These are phyloP conservation scores for Escallonia herrerae DNA, from an alignment of 129 eudicot genomes.

Conservation along the genomic window DNA sequence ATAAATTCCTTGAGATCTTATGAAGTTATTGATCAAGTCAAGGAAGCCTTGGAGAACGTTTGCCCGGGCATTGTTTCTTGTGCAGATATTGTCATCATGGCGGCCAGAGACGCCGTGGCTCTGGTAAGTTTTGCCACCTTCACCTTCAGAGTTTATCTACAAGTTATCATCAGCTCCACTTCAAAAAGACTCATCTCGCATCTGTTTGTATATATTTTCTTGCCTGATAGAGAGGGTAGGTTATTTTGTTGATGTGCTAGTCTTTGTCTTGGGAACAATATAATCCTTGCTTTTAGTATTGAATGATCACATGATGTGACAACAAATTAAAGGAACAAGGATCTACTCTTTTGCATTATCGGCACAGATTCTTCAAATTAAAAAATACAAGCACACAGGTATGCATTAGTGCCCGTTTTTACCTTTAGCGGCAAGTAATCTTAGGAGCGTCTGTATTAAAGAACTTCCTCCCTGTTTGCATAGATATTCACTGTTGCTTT, in stretches of 20 bases:
- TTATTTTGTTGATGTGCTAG: background rate
- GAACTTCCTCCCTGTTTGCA: too few species aligned
- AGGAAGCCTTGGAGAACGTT: conserved; percentile 66
- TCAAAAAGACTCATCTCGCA: too few species aligned
- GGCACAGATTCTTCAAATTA: too few species aligned
- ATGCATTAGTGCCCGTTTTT: too few species aligned
- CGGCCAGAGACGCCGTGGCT: conserved; percentile 88
- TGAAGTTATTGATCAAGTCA: conserved; percentile 81
- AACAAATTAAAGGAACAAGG: too few species aligned
- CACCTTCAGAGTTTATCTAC: background rate
- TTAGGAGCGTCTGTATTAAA: too few species aligned
- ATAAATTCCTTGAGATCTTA: conserved; percentile 74
- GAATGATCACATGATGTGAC: too few species aligned
- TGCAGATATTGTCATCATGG: conserved; percentile 86
- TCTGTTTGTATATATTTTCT: background rate
- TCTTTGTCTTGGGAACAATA: background rate
- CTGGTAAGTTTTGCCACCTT: conserved; percentile 38
- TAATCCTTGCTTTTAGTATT: background rate
- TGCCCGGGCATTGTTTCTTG: conserved; percentile 86
- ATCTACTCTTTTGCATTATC: too few species aligned
- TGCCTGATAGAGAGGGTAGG: background rate
- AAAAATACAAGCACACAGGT: too few species aligned
- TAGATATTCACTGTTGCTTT: too few species aligned
- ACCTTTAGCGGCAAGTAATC: too few species aligned
- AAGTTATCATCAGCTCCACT: too few species aligned